Base-by-base conservation (phyloP, 2,329 filamentous ascomycete species). In the Monosporascus sp. region DNA sequence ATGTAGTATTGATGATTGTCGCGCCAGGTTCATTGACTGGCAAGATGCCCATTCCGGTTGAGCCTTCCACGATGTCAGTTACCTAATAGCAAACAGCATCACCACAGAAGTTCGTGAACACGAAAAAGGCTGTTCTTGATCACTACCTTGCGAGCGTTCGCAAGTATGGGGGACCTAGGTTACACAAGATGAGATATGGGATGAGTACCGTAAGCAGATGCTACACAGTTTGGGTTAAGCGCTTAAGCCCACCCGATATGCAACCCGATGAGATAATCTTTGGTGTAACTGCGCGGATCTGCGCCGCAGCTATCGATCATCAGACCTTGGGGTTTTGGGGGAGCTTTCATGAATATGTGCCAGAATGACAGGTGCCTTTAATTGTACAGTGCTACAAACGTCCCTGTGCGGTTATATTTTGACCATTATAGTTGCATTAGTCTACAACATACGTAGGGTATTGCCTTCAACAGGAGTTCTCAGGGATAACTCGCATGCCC, bases 41-140 rank as follows among this genome's bases (percentile, higher is more conserved):
- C 67, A 69, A 57, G 59, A 54, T 14, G 56, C 65, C 19, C 60
- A 66, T 43, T 53, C 64, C 46, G 67, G 66, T 45, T 65, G 63
- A 11, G 57, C 57, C 19, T 67, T 71, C 53, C 66, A 69, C 53
- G 67, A 71, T 49, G 55, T 70, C 7, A 55, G 60, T 9, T 71
- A 70, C 54, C 66, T 68, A 37, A 49, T 69, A 16, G 58, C 54
- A 2, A 62, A 63, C 7, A 56, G 60, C n/a, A 50, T 70, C n/a
- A 57, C 60, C n/a, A 40, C 68, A 8, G 60, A 65, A 27, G 65
- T 66, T 36, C 60, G 64, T 16, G 56, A 55, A 7, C 59, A 65
- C 41, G 67, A 69, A 57, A 57, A 52, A 59, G 41, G 61, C 62
- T 3, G 59, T 69, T 26, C 52, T 69, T 0, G 59, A 63, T 3